Base-by-base conservation (phyloP, 2,329 filamentous ascomycete species). In the Emergomyces africanus region DNA sequence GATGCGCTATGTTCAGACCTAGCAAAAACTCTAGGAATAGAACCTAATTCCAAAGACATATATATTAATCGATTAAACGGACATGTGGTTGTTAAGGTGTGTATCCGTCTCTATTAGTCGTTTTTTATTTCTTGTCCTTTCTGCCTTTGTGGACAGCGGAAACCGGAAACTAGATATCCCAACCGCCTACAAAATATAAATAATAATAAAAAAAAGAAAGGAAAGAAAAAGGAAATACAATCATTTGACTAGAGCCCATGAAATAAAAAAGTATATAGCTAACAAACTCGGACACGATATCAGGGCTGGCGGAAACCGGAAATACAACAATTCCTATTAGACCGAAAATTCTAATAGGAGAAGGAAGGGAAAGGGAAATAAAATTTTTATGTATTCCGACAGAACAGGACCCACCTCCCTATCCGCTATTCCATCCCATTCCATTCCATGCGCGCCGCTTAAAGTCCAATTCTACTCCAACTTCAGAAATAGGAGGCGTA, bases 11-110 rank as follows among this genome's bases (percentile, higher is more conserved):
- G 82, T 62, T 72, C 80, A 41, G 86, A 90, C 65, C 70, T 97
- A 59, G 75, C 78, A 42, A 68, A 74, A 23, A 80, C 78, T 12
- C 71, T 96, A 61, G 74, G 77, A 1, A 68, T 92, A 48, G 73
- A 79, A 28, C 62, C 67, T 69, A 78, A 55, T 48, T 65, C 63
- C 57, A 65, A 64, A 30, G 72, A 76, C 58, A 71, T 79, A 10
- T 68, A 69, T 14, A 76, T 86, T 51, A 85, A 84, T 69, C 69
- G 71, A 41, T 75, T 86, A 56, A 95, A 87, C 50, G 80, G 81
- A 56, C 87, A 96, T 67, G 81, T 97, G 57, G 77, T 86, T 62
- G 77, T 95, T 63, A 89, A 86, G 79, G 88, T 89, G 71, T 66
- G 76, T 56, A 50, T 28, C 8, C 39, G 10, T n/a, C 20, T 10